Conservation (phyloP, 257 asterid species). For the Nyctanthes arbortristis region DNA sequence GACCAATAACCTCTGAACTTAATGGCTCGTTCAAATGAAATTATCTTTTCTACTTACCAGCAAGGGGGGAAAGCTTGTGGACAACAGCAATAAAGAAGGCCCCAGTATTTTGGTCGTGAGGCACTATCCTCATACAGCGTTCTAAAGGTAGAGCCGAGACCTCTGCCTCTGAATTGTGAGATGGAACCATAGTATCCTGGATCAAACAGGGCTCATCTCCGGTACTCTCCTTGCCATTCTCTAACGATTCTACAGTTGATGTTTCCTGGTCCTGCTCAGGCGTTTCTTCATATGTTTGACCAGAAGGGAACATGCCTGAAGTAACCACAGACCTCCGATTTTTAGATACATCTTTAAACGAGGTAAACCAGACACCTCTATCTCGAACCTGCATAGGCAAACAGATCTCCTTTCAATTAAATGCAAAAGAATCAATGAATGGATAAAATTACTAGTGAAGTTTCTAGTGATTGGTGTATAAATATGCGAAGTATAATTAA, state of each 20-base stretch:
- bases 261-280: conserved; percentile 42
- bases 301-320: conserved; percentile 97
- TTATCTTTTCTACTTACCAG: conserved; percentile 44
- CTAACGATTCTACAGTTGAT: conserved; percentile 24
- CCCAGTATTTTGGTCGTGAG: conserved; percentile 98
- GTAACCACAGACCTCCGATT: conserved; percentile 60
- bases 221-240: conserved; percentile 31
- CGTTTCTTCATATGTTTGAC: conserved; percentile 51
- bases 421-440: conserved; percentile 13
- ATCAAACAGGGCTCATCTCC: conserved; percentile 30
- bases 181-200: conserved; percentile 38
- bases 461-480: neutral
- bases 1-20: neutral
- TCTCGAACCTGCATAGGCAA: conserved; percentile 71
- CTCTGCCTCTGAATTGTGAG: conserved; percentile 56
- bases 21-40: neutral
- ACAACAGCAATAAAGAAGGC: conserved; percentile 96
- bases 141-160: conserved; percentile 79
- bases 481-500: neutral
- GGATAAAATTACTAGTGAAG: neutral
- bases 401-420: conserved; percentile 14
- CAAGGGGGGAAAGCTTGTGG: conserved; percentile 63
- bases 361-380: conserved; percentile 71
- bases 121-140: conserved; percentile 95
- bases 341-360: conserved; percentile 61